A percentile compares a stretch with the other conserved stretches of the same genome.
phyloP scores from a whole-genome alignment of 2,329 filamentous ascomycete species.

The Didymella arachidicola region DNA sequence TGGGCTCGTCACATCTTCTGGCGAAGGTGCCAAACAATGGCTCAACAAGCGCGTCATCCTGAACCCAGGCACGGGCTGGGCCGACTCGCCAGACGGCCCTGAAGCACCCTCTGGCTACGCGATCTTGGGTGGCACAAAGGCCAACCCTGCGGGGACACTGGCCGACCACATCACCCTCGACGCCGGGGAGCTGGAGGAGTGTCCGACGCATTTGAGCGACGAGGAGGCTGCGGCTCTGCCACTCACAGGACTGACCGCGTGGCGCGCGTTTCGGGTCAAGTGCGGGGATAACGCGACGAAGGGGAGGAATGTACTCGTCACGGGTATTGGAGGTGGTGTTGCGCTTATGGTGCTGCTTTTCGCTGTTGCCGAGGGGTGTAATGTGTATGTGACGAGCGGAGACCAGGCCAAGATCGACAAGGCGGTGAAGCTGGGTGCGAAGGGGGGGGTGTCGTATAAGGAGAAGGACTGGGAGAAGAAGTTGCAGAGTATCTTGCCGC shows the following conservation, averaged over 20 bases:
- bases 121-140: slow-evolving; percentile 73
- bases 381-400: slow-evolving; percentile 83
- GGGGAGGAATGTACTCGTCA: slow-evolving; percentile 81
- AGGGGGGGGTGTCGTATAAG: slow-evolving; percentile 83
- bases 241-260: slow-evolving; percentile 84
- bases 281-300: slow-evolving; percentile 64
- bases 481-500: slow-evolving; percentile 67
- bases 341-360: slow-evolving; percentile 84
- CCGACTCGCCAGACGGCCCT: slow-evolving; percentile 72
- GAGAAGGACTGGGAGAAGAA: slow-evolving; percentile 82
- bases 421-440: slow-evolving; percentile 76
- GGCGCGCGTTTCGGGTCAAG: slow-evolving; percentile 86
- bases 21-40: slow-evolving; percentile 64
- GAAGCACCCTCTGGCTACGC: slow-evolving; percentile 68
- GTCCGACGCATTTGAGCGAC: slow-evolving; percentile 74
- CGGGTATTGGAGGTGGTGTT: slow-evolving; percentile 92
- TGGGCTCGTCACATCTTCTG: slow-evolving; percentile 73
- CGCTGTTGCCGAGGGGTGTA: slow-evolving; percentile 73
- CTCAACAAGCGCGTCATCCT: slow-evolving; percentile 76
- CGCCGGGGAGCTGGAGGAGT: slow-evolving; percentile 76
- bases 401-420: slow-evolving; percentile 76
- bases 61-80: slow-evolving; percentile 81
- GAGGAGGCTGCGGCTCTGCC: slow-evolving; percentile 85
- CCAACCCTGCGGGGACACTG: slow-evolving; percentile 72
- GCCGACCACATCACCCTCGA: slow-evolving; percentile 76